Conservation (phyloP, 768 basidiomycete species). For the Peribolospora baueri region DNA sequence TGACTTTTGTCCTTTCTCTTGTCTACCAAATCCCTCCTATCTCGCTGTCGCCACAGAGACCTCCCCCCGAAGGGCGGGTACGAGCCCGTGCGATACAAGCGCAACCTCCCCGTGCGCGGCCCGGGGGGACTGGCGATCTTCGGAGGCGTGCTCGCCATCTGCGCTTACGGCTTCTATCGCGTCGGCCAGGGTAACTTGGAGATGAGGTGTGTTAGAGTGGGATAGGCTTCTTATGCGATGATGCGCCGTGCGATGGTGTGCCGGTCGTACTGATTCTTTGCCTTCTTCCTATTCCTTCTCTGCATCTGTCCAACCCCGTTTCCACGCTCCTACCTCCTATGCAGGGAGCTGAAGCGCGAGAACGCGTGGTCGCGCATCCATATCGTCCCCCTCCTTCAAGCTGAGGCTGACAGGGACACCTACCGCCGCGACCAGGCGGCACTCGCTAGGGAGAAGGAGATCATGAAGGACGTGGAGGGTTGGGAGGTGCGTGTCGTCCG, state of each 20-base stretch:
- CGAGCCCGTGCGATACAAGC: conserved; percentile 77
- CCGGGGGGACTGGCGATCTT: conserved; percentile 61
- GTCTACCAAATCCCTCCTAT: no score
- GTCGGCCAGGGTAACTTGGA: conserved; percentile 76
- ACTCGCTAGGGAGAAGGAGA: conserved; percentile 50
- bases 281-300: not conserved
- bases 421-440: conserved; percentile 62
- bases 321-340: not conserved
- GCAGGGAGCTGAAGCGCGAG: conserved; percentile 78
- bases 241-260: not conserved
- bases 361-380: conserved; percentile 88
- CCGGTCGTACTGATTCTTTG: not conserved
- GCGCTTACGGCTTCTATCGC: conserved; percentile 75
- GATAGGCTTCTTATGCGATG: not conserved
- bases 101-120: conserved; percentile 72
- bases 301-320: not conserved
- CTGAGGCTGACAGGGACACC: conserved; percentile 76
- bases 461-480: conserved; percentile 79
- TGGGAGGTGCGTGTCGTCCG: conserved; percentile 55
- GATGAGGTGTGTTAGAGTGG: conserved; percentile 44
- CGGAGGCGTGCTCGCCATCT: conserved; percentile 59
- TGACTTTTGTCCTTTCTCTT: no score
- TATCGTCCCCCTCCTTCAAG: conserved; percentile 69
- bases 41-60: conserved; percentile 34
- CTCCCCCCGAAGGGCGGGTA: conserved; percentile 90